These are phyloP conservation scores for Penicillium arizonense DNA, from an alignment of 495 filamentous ascomycete genomes.

Conservation along the genomic window DNA sequence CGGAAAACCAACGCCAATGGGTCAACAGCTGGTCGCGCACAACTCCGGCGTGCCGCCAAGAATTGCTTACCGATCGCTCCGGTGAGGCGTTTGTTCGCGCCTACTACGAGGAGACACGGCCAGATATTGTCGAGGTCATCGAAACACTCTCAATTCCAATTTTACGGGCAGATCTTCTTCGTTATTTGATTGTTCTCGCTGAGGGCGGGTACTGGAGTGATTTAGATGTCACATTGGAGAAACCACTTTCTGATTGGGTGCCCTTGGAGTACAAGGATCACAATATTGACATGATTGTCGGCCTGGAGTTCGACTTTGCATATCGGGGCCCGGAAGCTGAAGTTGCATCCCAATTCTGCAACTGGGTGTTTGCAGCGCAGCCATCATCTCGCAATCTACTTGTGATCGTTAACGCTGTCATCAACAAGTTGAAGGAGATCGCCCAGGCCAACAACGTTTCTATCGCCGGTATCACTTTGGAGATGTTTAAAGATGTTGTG, in stretches of 20 bases:
- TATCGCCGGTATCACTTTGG: slow-evolving; percentile 24
- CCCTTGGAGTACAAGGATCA: slow-evolving; percentile 43
- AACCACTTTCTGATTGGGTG: slow-evolving; percentile 48
- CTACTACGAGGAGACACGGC: slow-evolving; percentile 25
- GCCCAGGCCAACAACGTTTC: slow-evolving; percentile 19
- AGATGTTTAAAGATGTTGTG: slow-evolving; percentile 36
- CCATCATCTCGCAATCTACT: slow-evolving; percentile 30
- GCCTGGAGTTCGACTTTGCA: slow-evolving; percentile 40
- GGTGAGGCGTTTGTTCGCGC: slow-evolving; percentile 28
- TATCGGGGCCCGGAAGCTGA: slow-evolving; percentile 28
- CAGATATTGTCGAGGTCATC: slow-evolving; percentile 43
- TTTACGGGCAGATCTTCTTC: slow-evolving; percentile 56
- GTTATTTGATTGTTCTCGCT: slow-evolving; percentile 56
- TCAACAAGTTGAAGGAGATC: slow-evolving; percentile 29
- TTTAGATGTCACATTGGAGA: slow-evolving; percentile 55
- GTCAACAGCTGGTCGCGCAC: slow-evolving; percentile 26
- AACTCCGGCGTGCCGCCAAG: slow-evolving; percentile 26
- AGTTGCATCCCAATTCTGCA: slow-evolving; percentile 39
- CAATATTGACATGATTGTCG: slow-evolving; percentile 38
- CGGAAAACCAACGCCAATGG: slow-evolving; percentile 19
- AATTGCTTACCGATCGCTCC: slow-evolving; percentile 32
- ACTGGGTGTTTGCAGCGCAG: slow-evolving; percentile 37
- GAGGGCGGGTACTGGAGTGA: slow-evolving; percentile 60
- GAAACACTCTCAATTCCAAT: slow-evolving; percentile 41
- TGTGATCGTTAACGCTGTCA: slow-evolving; percentile 31